Base-by-base conservation (phyloP, 2,329 filamentous ascomycete genomes). In the Fusarium incarnatum region DNA sequence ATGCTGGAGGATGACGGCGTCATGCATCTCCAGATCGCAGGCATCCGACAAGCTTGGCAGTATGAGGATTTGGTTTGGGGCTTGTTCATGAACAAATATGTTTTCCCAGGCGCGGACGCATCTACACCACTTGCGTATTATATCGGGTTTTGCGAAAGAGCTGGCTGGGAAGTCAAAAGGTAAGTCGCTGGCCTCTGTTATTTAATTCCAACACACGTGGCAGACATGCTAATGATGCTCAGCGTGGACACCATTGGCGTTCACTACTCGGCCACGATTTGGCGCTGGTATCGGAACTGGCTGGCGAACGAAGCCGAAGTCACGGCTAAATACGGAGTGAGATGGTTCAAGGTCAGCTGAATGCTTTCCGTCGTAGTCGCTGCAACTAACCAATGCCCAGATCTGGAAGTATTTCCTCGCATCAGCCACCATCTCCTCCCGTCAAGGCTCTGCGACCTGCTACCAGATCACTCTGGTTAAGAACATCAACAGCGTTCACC, bases 31-130 rank as follows among this genome's bases (percentile, higher is more conserved):
- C 94, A 98, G 82, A 93, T 97, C 73, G 94, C 94, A 75, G 94
- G 94, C 81, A 87, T 98, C 70, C 90, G 94, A 75, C 96, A 95
- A 84, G 85, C 87, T 71, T 98, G 94, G 94, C 95, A 97, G 82
- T 98, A 97, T 78, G 94, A 98, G 85, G 94, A 97, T 83, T 87
- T 97, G 41, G 92, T 96, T 81, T 97, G 94, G 94, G 94, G 94
- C 77, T 86, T 97, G 47, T 98, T 97, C 87, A 95, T 98, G 92
- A 98, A 98, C 89, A 97, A 97, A 85, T 97, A 97, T 82, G 87
- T 98, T 81, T 98, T 98, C 88, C 94, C 94, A n/a, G 94, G 94
- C 78, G 94, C 94, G 47, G 94, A 98, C 79, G 94, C 94, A 46
- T 97, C 93, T 44, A 97, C 93, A 55, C 94, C 94, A 42, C 88